phyloP scores from a whole-genome alignment of 805 yeast species.

The Metschnikowia lachancei region DNA sequence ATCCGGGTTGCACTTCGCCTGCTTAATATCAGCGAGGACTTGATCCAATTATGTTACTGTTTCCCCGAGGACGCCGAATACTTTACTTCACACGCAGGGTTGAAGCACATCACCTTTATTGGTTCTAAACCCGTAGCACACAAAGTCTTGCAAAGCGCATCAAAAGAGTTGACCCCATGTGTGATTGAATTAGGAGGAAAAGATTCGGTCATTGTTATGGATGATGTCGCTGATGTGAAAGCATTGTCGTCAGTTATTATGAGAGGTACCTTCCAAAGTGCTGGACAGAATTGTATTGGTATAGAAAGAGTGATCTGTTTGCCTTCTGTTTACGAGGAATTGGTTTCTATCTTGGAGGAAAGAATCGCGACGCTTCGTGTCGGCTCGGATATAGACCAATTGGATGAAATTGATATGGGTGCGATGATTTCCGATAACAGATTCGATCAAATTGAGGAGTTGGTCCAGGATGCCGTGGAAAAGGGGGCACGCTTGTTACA shows the following conservation, averaged over 20 bases:
- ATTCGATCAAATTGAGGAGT: conserved; percentile 61
- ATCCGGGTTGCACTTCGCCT: conserved; percentile 68
- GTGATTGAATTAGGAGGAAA: conserved; percentile 97
- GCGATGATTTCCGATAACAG: conserved; percentile 84
- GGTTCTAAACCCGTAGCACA: conserved; percentile 96
- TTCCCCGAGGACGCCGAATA: conserved; percentile 87
- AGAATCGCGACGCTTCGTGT: conserved; percentile 64
- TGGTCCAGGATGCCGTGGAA: conserved; percentile 69
- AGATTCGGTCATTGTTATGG: conserved; percentile 85
- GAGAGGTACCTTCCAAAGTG: conserved; percentile 95
- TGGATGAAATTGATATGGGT: conserved; percentile 92
- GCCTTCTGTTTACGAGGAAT: conserved; percentile 59
- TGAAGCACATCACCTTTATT: conserved; percentile 88
- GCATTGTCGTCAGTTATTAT: conserved; percentile 70
- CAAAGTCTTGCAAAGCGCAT: conserved; percentile 77
- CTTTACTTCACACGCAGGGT: conserved; percentile 77
- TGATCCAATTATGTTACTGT: conserved; percentile 85
- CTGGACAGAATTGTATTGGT: conserved; percentile 98
- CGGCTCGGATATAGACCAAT: conserved; percentile 91
- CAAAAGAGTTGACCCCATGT: conserved; percentile 86
- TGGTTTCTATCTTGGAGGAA: conserved; percentile 54
- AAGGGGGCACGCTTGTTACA: conserved; percentile 76
- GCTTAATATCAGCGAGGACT: conserved; percentile 73
- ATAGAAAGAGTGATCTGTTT: conserved; percentile 89
- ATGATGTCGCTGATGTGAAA: conserved; percentile 59